Base-by-base conservation (phyloP, 2,329 filamentous ascomycete species). In the Penicillium griseofulvum region DNA sequence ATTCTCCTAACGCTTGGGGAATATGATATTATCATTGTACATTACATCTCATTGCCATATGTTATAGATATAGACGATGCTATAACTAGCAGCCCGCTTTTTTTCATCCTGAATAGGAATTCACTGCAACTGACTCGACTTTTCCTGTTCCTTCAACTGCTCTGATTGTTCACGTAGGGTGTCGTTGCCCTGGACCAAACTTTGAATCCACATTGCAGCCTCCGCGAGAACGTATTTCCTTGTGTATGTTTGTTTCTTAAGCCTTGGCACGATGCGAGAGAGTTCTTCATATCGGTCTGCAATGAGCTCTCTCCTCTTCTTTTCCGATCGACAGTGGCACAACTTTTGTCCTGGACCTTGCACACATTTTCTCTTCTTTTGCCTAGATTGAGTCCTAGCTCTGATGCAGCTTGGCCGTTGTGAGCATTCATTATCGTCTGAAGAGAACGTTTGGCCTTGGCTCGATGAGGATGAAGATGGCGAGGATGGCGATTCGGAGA, bases 261-360 rank as follows among this genome's bases (percentile, higher is more conserved):
- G 47, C 6, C 57, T 56, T 1, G 62, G 62, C 3, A 65, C 62
- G 16, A 56, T 33, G 4, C 47, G 41, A 10, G 57, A 63, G 17
- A 65, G 39, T 19, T 57, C 50, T 17, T 52, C 53, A 48, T 65
- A 65, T 17, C 57, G 48, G 5, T 59, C 48, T 34, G 44, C 43
- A 41, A 65, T 44, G 34, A 56, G 22, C 45, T 65, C 61, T 19
- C 62, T 51, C 17, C 61, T 56, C 43, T 55, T 65, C 46, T 65
- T 63, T 28, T 65, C 62, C 9, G 62, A 57, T 22, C 55, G 61
- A 26, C 62, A 65, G 41, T 65, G 62, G 24, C 62, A 65, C 10
- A 64, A 37, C 19, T 47, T 51, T 24, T 65, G 62, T 3, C 62
- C 62, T 3, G 62, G 50, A 26, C 38, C 59, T 28, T 65, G 62